Conservation (phyloP, 805 yeast species). For the Ogataea corticis region DNA sequence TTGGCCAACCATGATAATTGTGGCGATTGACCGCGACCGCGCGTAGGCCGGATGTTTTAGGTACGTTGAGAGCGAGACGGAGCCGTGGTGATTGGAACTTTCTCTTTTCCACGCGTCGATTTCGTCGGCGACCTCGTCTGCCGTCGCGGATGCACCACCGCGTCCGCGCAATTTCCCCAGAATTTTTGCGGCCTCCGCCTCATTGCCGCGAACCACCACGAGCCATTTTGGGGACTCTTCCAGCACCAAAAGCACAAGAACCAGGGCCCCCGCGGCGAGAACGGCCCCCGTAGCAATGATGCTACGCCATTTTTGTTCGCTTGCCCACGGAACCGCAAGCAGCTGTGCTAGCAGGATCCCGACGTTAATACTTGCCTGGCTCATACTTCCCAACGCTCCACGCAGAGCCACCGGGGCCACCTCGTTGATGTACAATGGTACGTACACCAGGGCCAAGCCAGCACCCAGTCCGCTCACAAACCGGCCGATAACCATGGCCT, state of each 20-base stretch:
- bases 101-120: constrained; percentile 34
- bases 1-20: constrained; percentile 77
- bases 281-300: constrained; percentile 63
- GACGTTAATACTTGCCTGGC: constrained; percentile 79
- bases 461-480: constrained; percentile 82
- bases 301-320: constrained; percentile 67
- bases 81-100: constrained; percentile 21
- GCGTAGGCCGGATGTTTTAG: constrained; percentile 50
- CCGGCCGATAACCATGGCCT: constrained; percentile 61
- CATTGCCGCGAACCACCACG: constrained; percentile 42
- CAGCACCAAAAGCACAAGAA: constrained; percentile 42
- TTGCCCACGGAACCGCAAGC: constrained; percentile 69
- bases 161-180: constrained; percentile 41
- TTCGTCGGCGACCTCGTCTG: constrained; percentile 21
- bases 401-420: constrained; percentile 66
- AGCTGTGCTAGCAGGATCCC: constrained; percentile 84
- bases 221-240: constrained; percentile 90
- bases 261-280: constrained; percentile 51
- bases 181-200: constrained; percentile 20
- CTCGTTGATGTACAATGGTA: constrained; percentile 81
- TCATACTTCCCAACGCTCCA: constrained; percentile 86
- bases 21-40: constrained; percentile 63
- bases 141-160: constrained; percentile 1
- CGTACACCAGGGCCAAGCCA: constrained; percentile 82
- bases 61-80: constrained; percentile 42